phyloP scores from a whole-genome alignment of 305 asterid species.

The Andrographis paniculata region DNA sequence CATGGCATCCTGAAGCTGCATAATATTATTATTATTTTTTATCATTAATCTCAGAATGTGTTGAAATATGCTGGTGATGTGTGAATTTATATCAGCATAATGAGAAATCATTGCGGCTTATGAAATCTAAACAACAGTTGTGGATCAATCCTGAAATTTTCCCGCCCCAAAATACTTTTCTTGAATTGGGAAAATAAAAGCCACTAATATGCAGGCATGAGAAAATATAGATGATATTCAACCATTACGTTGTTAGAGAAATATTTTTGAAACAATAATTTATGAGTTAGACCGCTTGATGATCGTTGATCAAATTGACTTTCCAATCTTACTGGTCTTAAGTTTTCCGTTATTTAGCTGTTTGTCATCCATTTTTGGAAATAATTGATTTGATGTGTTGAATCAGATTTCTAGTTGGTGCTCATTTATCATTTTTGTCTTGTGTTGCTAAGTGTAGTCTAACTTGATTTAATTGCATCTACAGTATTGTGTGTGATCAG shows the following conservation, averaged over 20 bases:
- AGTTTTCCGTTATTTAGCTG: conserved; percentile 4
- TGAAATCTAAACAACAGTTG: too few species aligned
- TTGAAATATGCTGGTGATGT: conserved; percentile 14
- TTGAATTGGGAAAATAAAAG: background rate
- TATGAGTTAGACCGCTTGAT: background rate
- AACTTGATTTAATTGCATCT: conserved; percentile 11
- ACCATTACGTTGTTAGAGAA: too few species aligned
- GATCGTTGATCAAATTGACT: conserved; percentile 3
- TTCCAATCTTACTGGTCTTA: conserved; percentile 5
- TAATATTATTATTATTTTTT: too few species aligned
- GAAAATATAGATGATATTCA: too few species aligned
- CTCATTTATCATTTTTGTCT: conserved; percentile 7
- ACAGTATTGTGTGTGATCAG: conserved; percentile 11
- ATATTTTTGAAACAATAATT: too few species aligned
- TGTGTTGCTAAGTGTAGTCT: conserved; percentile 4
- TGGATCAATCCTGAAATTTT: too few species aligned
- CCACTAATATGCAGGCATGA: too few species aligned
- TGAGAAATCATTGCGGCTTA: too few species aligned
- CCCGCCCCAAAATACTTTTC: too few species aligned
- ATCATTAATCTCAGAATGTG: conserved; percentile 16
- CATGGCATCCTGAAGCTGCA: conserved; percentile 7
- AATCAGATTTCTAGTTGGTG: background rate
- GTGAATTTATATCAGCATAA: conserved; percentile 6
- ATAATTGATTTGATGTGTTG: conserved; percentile 1
- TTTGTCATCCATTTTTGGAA: background rate